Conservation (phyloP, 139 green algal genomes). For the Auxenochlorella protothecoides region DNA sequence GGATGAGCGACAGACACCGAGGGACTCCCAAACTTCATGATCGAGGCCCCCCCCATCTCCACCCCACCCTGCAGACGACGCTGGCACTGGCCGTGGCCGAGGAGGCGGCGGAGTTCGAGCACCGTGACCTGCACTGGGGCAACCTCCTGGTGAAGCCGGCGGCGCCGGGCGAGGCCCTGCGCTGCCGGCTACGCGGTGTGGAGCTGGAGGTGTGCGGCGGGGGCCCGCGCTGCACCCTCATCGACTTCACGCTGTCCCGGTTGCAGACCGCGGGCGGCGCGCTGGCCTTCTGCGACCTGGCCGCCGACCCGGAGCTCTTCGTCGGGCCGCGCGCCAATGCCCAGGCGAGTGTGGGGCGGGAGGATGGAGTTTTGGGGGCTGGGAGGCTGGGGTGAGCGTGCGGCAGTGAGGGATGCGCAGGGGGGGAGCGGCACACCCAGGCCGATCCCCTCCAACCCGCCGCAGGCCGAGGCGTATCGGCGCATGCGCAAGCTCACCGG, state of each 20-base stretch:
- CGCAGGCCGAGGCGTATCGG: conserved; percentile 74
- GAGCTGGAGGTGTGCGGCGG: background rate
- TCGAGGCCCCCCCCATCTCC: no score
- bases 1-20: no score
- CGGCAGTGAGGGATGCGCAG: background rate
- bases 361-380: background rate
- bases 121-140: conserved; percentile 94
- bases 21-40: no score
- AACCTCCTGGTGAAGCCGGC: conserved; percentile 52
- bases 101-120: conserved; percentile 83
- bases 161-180: background rate
- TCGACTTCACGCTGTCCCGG: conserved; percentile 86
- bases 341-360: conserved; percentile 41
- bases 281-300: conserved; percentile 66
- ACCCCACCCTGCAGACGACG: conserved; percentile 36
- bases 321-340: conserved; percentile 62
- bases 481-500: conserved; percentile 64
- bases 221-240: conserved; percentile 49
- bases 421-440: background rate
- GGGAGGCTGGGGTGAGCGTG: background rate
- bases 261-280: conserved; percentile 28
- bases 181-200: conserved; percentile 17
- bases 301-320: conserved; percentile 78
- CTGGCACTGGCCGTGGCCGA: conserved; percentile 80
- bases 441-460: background rate